A percentile compares a stretch with the other conserved stretches of the same genome.
phyloP scores from a whole-genome alignment of 2,329 filamentous ascomycete genomes.

The Berkeleyomyces rouxiae region DNA sequence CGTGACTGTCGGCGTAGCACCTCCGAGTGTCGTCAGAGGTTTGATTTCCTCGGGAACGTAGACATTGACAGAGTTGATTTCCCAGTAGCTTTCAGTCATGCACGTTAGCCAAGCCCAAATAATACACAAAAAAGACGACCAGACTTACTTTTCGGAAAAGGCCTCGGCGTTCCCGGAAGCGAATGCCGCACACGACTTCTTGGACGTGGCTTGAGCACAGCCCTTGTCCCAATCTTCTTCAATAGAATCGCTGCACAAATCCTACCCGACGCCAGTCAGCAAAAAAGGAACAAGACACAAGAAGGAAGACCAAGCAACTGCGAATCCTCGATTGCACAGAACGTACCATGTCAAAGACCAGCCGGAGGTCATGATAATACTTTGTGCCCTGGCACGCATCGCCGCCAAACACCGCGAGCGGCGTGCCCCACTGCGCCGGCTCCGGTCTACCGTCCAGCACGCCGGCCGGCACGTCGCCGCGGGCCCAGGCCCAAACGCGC shows the following conservation, averaged over 20 bases:
- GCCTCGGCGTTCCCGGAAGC: not conserved
- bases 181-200: slow-evolving; percentile 27
- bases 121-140: not conserved
- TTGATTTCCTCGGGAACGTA: slow-evolving; percentile 20
- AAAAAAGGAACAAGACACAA: not conserved
- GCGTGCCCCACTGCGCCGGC: slow-evolving; percentile 50
- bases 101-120: slow-evolving; percentile 1
- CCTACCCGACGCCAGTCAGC: slow-evolving; percentile 19
- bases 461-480: slow-evolving; percentile 47
- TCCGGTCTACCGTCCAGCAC: slow-evolving; percentile 42
- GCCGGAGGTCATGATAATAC: slow-evolving; percentile 50
- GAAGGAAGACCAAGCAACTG: not conserved
- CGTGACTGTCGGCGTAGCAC: not conserved
- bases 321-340: too few relatives aligned
- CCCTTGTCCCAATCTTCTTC: slow-evolving; percentile 27
- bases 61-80: slow-evolving; percentile 38
- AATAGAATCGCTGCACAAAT: slow-evolving; percentile 67
- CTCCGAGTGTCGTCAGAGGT: not conserved
- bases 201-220: slow-evolving; percentile 22
- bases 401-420: slow-evolving; percentile 52
- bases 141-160: slow-evolving; percentile 10
- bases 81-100: slow-evolving; percentile 28
- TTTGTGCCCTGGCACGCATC: slow-evolving; percentile 45
- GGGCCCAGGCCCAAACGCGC: slow-evolving; percentile 58
- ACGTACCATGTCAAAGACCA: slow-evolving; percentile 52